Base-by-base conservation (phyloP, 129 eudicot genomes). In the Erigeron canadensis region DNA sequence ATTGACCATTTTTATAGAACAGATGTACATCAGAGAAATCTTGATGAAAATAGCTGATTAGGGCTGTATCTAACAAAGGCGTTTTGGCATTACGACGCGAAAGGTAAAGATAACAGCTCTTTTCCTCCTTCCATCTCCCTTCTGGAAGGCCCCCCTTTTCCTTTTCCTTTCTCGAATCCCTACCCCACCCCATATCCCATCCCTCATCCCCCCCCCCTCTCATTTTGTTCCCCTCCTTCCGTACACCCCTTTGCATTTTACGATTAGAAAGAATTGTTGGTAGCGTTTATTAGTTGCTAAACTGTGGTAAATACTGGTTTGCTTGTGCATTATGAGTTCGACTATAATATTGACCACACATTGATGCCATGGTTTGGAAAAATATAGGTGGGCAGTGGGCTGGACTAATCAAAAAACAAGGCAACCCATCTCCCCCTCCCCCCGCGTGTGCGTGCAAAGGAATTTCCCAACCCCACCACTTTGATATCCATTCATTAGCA, bases 1-100 rank as follows among this genome's bases (percentile, higher is more conserved):
- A 61, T 63, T 63, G 64, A 58, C 72, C 75, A 69, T 72, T 80
- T 80, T 80, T 77, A 71, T 75, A 80, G 84, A 76, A 72, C 84
- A 80, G 80, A 75, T 80, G 80, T 75, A 63, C 76, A 75, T 70
- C 69, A 65, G 67, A 75, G 73, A 69, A 74, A 51, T 19, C 66
- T 44, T 44, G 77, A 63, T 69, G 80, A 69, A 60, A 74, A 69
- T 80, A 80, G 57, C 68, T 16, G 43, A 70, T 66, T 79, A 79
- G 83, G 82, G 70, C 70, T 79, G 70, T 79, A 72, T 67, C 70
- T 72, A 70, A 65, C 72, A 65, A 63, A 44, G 67, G 48, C 63
- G 55, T 65, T 71, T 43, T 72, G 60, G 70, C 69, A 46, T 63
- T 74, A 43, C 73, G 61, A 75, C 73, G 72, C 77, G 23, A 69